Evolutionary conservation across 805 yeast species (phyloP), one percentile per base, ranked within the genome.

Genomic region (Helenozyma rhizophorensis): DNA sequence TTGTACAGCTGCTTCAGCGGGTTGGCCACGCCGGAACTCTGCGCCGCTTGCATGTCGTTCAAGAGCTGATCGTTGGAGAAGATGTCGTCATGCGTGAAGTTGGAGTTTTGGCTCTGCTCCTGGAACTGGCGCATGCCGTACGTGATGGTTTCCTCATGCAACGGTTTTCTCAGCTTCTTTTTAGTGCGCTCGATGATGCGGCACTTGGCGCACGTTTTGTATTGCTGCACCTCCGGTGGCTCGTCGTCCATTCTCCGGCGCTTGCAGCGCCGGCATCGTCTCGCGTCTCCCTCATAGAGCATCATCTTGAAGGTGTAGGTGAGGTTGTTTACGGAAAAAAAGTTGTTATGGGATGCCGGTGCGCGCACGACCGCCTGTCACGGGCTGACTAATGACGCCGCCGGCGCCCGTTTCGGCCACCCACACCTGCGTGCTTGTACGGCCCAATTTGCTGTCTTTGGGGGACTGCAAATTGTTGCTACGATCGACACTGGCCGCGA

Each of bases 141-240:
- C 18, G 62, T 52, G 65, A 65, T 65, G 30, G 72, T 64, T 32
- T 65, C 72, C 44, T 65, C 72, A 4, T 70, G 69, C 51, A 65
- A 55, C 4, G 72, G 72, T 43, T 65, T 63, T 23, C 70, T 53
- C 54, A 56, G 60, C 48, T 64, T 63, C 54, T 66, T 66, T 50
- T 62, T 48, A 30, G 53, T 48, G 39, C 80, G 56, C 50, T 74
- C 80, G 28, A 74, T 69, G 50, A 72, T 70, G 37, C 80, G 64
- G 48, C 80, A 74, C 40, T 75, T 72, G 48, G 74, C 76, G 54
- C 80, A 74, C 4, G 80, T 74, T 40, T 73, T 74, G 50, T 72
- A 74, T 47, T 71, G 76, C 43, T 68, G 60, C 25, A 74, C 78
- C 40, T 73, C 78, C 2, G 75, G 72, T 15, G 74, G 74, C 52